A percentile compares a stretch with the other conserved stretches of the same genome.
phyloP scores from a whole-genome alignment of 75 land plant genomes.

The Picea sitchensis region DNA sequence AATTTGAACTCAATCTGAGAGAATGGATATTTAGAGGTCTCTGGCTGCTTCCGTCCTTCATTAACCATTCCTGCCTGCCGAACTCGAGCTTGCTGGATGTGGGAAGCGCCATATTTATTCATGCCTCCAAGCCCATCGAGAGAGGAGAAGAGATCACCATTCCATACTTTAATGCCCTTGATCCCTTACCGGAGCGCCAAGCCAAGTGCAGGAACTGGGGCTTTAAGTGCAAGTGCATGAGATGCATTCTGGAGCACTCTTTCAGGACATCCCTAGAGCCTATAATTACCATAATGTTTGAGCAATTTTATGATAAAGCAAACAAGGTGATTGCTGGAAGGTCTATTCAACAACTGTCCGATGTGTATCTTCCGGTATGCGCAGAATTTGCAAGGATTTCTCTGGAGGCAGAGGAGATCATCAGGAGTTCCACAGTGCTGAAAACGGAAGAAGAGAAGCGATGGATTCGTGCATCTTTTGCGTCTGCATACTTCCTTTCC shows the following conservation, averaged over 20 bases:
- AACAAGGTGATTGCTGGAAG: not conserved
- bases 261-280: not conserved
- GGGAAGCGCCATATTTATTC: conserved; percentile 22
- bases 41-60: conserved; percentile 29
- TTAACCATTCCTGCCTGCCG: conserved; percentile 31
- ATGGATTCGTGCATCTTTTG: too few relatives aligned
- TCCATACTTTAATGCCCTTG: conserved; percentile 25
- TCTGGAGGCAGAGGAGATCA: too few relatives aligned
- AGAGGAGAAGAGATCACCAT: conserved; percentile 20
- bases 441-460: too few relatives aligned
- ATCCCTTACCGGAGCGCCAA: conserved; percentile 23
- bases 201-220: conserved; percentile 23
- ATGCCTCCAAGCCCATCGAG: conserved; percentile 12
- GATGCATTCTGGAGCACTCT: conserved; percentile 16
- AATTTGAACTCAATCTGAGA: too few relatives aligned
- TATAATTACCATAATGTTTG: not conserved
- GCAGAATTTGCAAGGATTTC: too few relatives aligned
- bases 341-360: too few relatives aligned
- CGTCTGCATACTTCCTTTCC: too few relatives aligned
- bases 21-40: not conserved
- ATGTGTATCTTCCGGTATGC: too few relatives aligned
- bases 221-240: conserved; percentile 30
- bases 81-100: conserved; percentile 18
- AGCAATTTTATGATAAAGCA: not conserved
- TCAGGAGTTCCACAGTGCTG: too few relatives aligned